Conservation (phyloP, 1,284 basidiomycete genomes). For the Thecaphora thlaspeos region DNA sequence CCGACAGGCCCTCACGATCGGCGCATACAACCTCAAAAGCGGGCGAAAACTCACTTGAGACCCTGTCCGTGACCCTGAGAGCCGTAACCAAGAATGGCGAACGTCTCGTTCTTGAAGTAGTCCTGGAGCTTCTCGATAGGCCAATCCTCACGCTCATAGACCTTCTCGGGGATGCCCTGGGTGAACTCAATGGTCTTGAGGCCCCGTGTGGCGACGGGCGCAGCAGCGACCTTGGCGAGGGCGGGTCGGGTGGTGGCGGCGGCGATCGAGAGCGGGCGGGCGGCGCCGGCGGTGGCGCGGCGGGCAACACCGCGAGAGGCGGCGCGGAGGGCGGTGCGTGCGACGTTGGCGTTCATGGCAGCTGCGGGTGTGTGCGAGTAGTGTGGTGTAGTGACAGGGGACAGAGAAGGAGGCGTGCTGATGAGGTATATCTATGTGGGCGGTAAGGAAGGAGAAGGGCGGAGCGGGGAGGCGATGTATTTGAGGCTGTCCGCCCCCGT, state of each 20-base stretch:
- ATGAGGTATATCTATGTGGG: no score
- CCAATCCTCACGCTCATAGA: conserved; percentile 99
- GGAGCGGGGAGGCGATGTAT: no score
- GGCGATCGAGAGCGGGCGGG: conserved; percentile 35
- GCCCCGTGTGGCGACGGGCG: conserved; percentile 61
- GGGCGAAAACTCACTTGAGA: conserved; percentile 68
- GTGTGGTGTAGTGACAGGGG: no score
- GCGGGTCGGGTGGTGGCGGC: conserved; percentile 25
- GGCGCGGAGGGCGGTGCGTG: conserved; percentile 38
- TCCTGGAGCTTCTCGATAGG: conserved; percentile 94
- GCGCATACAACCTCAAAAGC: no score
- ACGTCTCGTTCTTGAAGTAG: conserved; percentile 95
- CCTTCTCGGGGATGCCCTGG: conserved; percentile 77
- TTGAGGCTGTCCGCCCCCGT: no score
- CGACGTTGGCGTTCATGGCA: conserved; percentile 45
- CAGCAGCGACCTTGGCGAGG: conserved; percentile 25
- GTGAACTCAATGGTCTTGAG: conserved; percentile 98
- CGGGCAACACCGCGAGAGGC: conserved; percentile 35
- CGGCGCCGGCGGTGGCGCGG: conserved; percentile 21
- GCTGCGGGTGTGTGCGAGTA: no score
- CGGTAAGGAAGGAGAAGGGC: no score
- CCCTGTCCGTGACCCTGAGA: conserved; percentile 96
- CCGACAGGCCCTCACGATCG: no score
- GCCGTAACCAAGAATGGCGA: conserved; percentile 89
- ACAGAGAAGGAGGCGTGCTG: no score